Percentiles rank a stretch among this genome's conserved stretches.
phyloP scores from a whole-genome alignment of 352 stramenopile genomes.

The Pythium dissimile region DNA sequence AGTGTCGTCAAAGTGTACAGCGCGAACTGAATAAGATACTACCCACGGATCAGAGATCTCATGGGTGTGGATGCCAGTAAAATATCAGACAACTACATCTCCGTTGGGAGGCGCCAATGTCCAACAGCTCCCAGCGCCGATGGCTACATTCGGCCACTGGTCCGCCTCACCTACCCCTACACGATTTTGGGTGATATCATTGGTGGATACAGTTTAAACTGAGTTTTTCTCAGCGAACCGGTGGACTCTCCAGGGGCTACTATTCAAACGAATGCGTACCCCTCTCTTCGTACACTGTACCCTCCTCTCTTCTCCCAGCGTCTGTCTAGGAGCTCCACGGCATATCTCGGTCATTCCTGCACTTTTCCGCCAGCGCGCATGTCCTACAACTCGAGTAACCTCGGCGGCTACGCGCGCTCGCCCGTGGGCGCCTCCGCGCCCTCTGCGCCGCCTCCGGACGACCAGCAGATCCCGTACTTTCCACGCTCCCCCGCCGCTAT shows the following conservation, averaged over 20 bases:
- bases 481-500: neutral
- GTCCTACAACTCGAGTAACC: constrained; percentile 11
- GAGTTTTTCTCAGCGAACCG: neutral
- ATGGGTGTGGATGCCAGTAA: neutral
- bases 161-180: constrained; percentile 10
- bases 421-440: constrained; percentile 10
- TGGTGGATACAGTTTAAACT: neutral
- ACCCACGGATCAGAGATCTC: neutral
- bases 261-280: constrained; percentile 3
- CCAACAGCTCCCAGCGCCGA: constrained; percentile 11
- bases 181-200: neutral
- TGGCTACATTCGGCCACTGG: constrained; percentile 14
- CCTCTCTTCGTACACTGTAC: too few relatives aligned
- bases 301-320: neutral
- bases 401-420: constrained; percentile 14
- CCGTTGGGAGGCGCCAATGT: neutral
- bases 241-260: neutral
- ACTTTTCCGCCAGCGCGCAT: neutral
- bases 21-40: constrained; percentile 16
- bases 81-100: neutral
- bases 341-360: neutral
- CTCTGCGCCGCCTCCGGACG: constrained; percentile 13
- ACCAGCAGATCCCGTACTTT: constrained; percentile 2
- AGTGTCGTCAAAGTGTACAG: constrained; percentile 62
- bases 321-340: too few relatives aligned